Conservation (phyloP, 2,329 filamentous ascomycete genomes). For the Coniochaeta hoffmannii region DNA sequence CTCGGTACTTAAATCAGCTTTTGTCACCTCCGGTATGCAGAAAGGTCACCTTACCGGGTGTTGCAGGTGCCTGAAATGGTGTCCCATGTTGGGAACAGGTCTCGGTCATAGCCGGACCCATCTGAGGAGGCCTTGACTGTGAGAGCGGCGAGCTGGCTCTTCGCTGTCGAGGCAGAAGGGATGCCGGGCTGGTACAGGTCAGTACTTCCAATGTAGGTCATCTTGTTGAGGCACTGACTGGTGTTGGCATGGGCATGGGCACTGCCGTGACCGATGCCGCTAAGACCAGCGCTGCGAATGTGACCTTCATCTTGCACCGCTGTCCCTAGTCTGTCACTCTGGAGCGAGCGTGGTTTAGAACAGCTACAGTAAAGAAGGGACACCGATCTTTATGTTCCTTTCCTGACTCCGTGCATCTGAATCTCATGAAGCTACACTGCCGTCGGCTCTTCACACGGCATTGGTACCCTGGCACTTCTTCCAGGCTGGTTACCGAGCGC, state of each 20-base stretch:
- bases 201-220: neutral
- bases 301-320: neutral
- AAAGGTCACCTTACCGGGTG: conserved; percentile 50
- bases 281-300: neutral
- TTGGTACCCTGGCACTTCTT: too few relatives aligned
- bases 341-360: neutral
- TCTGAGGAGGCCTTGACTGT: conserved; percentile 49
- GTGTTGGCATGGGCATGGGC: conserved; percentile 1
- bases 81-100: conserved; percentile 66
- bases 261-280: neutral
- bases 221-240: neutral
- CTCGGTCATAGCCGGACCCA: conserved; percentile 53
- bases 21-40: too few relatives aligned
- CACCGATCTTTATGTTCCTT: neutral
- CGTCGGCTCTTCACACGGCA: too few relatives aligned
- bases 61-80: conserved; percentile 61
- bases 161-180: conserved; percentile 50
- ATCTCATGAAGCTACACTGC: too few relatives aligned
- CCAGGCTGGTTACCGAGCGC: neutral
- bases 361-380: too few relatives aligned
- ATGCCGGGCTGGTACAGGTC: conserved; percentile 44
- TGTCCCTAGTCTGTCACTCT: neutral
- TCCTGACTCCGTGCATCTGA: neutral
- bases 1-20: too few relatives aligned
- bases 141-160: conserved; percentile 48